These are phyloP conservation scores for Citrullus mucosospermus DNA, from an alignment of 306 rosid genomes.

Conservation along the genomic window DNA sequence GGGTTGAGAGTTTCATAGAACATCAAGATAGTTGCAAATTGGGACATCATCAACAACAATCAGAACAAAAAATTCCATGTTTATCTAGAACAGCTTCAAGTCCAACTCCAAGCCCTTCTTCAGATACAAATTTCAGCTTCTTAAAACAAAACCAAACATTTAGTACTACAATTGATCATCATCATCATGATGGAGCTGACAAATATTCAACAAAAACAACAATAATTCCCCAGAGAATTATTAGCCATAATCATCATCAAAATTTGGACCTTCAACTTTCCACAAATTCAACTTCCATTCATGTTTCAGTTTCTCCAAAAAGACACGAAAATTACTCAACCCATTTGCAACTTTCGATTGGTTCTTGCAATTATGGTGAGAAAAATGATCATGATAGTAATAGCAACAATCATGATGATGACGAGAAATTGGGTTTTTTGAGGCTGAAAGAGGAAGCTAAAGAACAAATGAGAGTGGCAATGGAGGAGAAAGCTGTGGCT, in stretches of 20 bases:
- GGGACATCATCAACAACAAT: slow-evolving; percentile 45
- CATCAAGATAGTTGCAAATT: slow-evolving; percentile 93
- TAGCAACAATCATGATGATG: background rate
- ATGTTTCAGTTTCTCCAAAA: slow-evolving; percentile 24
- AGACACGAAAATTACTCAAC: slow-evolving; percentile 39
- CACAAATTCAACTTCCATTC: slow-evolving; percentile 13
- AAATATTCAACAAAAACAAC: background rate
- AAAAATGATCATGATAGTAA: background rate
- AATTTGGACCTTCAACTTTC: slow-evolving; percentile 94
- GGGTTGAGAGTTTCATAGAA: slow-evolving; percentile 98
- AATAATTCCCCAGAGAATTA: background rate
- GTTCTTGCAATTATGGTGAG: slow-evolving; percentile 53
- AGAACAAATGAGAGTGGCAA: slow-evolving; percentile 44
- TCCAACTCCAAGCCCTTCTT: slow-evolving; percentile 59
- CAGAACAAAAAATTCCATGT: slow-evolving; percentile 52
- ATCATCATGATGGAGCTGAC: background rate
- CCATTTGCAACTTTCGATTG: slow-evolving; percentile 80
- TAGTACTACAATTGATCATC: background rate
- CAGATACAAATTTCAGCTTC: slow-evolving; percentile 67
- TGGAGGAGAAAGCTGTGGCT: slow-evolving; percentile 59
- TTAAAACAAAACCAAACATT: slow-evolving; percentile 19
- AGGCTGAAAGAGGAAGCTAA: slow-evolving; percentile 12
- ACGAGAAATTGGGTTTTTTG: background rate
- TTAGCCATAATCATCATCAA: slow-evolving; percentile 24
- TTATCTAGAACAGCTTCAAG: slow-evolving; percentile 90